Conservation (phyloP, 495 filamentous ascomycete species). For the Daldinia vernicosa region DNA sequence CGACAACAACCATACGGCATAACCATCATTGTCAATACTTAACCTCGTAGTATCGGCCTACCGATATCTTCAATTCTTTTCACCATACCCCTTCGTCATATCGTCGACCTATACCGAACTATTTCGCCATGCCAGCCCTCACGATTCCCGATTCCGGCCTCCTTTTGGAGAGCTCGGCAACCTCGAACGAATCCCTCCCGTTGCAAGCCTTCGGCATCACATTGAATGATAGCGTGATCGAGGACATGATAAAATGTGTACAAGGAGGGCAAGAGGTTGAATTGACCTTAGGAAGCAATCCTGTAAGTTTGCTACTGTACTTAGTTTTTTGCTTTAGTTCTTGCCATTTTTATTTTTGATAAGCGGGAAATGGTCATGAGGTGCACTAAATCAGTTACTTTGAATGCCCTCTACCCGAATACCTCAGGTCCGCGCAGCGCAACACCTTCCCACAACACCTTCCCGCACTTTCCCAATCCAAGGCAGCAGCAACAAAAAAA, state of each 20-base stretch:
- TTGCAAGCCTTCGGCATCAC: conserved; percentile 69
- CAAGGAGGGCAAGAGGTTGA: conserved; percentile 68
- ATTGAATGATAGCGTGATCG: conserved; percentile 70
- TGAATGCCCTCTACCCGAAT: conserved; percentile 1
- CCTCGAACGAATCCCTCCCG: conserved; percentile 48
- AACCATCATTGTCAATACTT: conserved; percentile 18
- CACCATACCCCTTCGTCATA: conserved; percentile 3
- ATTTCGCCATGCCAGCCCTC: conserved; percentile 46
- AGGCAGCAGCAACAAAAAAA: neutral
- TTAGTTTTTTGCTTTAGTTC: conserved; percentile 19
- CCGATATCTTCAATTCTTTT: conserved; percentile 10
- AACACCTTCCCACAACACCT: neutral
- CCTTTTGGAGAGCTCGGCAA: conserved; percentile 55
- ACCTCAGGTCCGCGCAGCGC: neutral
- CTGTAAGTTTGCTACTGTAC: conserved; percentile 58
- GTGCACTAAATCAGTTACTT: neutral
- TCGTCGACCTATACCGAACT: conserved; percentile 23
- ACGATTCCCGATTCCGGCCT: conserved; percentile 55
- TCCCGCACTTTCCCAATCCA: neutral
- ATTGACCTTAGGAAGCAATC: conserved; percentile 64
- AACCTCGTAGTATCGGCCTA: conserved; percentile 10
- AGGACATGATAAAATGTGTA: conserved; percentile 74
- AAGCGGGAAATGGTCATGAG: conserved; percentile 27
- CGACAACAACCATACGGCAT: conserved; percentile 28
- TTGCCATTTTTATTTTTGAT: conserved; percentile 27